These are phyloP conservation scores for Parastagonospora avenae DNA, from an alignment of 2,329 filamentous ascomycete genomes.

Conservation along the genomic window DNA sequence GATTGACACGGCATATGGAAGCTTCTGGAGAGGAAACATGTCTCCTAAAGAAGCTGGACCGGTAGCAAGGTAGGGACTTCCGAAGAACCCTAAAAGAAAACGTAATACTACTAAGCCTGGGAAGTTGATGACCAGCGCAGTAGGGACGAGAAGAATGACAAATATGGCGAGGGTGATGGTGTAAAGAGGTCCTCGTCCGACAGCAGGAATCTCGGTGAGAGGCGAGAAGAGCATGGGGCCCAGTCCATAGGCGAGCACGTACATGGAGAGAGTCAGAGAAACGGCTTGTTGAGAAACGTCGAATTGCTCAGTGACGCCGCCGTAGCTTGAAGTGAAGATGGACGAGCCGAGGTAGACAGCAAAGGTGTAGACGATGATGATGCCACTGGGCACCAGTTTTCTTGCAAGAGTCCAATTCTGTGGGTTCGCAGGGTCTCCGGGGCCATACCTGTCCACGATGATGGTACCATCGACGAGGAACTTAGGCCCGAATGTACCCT, in stretches of 20 bases:
- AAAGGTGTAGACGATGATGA: conserved; percentile 57
- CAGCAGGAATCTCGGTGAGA: too few relatives aligned
- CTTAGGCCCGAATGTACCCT: too few relatives aligned
- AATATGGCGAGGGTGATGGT: conserved; percentile 56
- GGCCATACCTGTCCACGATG: not conserved
- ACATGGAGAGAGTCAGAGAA: too few relatives aligned
- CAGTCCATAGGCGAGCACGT: too few relatives aligned
- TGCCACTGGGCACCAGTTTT: conserved; percentile 52
- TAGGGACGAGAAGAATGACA: conserved; percentile 56
- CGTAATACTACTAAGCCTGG: conserved; percentile 59
- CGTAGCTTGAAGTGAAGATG: conserved; percentile 53
- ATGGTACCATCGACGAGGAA: too few relatives aligned
- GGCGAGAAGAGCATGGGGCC: too few relatives aligned
- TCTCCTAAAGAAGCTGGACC: conserved; percentile 52
- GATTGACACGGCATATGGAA: not conserved
- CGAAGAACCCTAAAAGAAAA: conserved; percentile 59
- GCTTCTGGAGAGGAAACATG: not conserved
- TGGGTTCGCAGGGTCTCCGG: not conserved
- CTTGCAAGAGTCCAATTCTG: conserved; percentile 48
- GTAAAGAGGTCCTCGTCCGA: conserved; percentile 58
- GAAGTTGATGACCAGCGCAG: conserved; percentile 56
- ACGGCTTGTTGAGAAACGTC: too few relatives aligned
- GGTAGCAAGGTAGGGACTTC: conserved; percentile 67
- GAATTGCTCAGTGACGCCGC: not conserved
- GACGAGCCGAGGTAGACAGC: conserved; percentile 58